Conservation (phyloP, 2,329 filamentous ascomycete genomes). For the Elsinoe ampelina region DNA sequence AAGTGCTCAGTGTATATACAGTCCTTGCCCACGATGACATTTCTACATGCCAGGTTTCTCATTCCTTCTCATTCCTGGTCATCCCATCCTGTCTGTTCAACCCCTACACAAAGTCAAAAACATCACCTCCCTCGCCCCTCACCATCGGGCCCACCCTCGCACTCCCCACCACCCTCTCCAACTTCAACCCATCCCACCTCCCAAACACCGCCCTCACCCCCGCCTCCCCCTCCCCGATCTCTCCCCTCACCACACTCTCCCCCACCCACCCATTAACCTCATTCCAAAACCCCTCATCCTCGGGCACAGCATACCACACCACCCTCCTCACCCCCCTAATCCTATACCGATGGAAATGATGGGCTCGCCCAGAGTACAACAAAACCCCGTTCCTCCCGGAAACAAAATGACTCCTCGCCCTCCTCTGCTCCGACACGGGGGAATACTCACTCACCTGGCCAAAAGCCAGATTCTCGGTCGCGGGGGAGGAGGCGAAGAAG, state of each 20-base stretch:
- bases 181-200: conserved; percentile 77
- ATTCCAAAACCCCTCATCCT: conserved; percentile 73
- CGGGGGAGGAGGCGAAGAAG: conserved; percentile 65
- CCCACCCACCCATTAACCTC: conserved; percentile 63
- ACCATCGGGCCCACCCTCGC: conserved; percentile 77
- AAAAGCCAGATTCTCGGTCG: conserved; percentile 54
- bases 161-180: conserved; percentile 80
- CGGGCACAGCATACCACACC: conserved; percentile 83
- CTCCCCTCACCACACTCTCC: conserved; percentile 46
- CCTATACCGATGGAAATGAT: conserved; percentile 86
- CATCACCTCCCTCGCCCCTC: conserved; percentile 68
- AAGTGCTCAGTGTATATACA: background rate
- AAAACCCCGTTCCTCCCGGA: conserved; percentile 72
- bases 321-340: conserved; percentile 73
- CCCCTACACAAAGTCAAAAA: conserved; percentile 77
- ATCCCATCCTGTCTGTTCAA: background rate
- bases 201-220: conserved; percentile 60
- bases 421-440: conserved; percentile 64
- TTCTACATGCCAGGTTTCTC: too few species aligned
- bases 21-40: background rate
- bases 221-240: conserved; percentile 41
- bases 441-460: conserved; percentile 86
- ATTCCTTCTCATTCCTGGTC: background rate
- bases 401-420: conserved; percentile 79
- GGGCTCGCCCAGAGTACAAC: conserved; percentile 88